A percentile compares a stretch with the other conserved stretches of the same genome.
Evolutionary conservation across 306 rosid genomes (phyloP).

Genomic region (Mimosa pudica): DNA sequence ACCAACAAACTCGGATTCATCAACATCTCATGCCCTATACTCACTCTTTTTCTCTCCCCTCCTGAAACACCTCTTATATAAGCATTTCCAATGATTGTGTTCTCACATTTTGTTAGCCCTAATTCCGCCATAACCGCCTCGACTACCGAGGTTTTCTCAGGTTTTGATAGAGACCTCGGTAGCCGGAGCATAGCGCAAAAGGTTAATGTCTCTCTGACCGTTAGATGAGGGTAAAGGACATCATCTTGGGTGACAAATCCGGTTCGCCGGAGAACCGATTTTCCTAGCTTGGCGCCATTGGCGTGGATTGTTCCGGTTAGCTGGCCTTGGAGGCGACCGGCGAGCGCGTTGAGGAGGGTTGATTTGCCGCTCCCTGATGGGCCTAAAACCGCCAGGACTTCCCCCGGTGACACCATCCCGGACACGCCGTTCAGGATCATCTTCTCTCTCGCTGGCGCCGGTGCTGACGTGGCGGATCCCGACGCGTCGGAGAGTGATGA

Average conservation of each 20-base stretch:
- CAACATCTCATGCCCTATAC: slow-evolving; percentile 87
- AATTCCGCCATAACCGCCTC: slow-evolving; percentile 71
- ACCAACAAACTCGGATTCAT: slow-evolving; percentile 69
- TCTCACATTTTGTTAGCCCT: slow-evolving; percentile 67
- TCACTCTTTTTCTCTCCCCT: slow-evolving; percentile 85
- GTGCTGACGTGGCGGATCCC: slow-evolving; percentile 30
- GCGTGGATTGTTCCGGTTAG: slow-evolving; percentile 69
- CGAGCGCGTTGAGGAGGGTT: slow-evolving; percentile 73
- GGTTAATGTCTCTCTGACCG: slow-evolving; percentile 73
- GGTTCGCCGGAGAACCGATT: slow-evolving; percentile 56
- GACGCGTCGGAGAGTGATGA: slow-evolving; percentile 33
- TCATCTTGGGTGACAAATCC: slow-evolving; percentile 90
- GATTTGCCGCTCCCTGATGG: slow-evolving; percentile 96
- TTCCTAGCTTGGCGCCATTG: slow-evolving; percentile 51
- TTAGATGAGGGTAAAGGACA: slow-evolving; percentile 76
- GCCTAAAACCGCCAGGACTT: slow-evolving; percentile 79
- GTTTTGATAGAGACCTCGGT: slow-evolving; percentile 38
- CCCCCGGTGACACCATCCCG: slow-evolving; percentile 78
- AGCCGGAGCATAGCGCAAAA: slow-evolving; percentile 88
- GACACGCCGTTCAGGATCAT: slow-evolving; percentile 64
- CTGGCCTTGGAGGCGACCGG: slow-evolving; percentile 64
- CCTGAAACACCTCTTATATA: slow-evolving; percentile 87
- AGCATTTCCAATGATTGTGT: slow-evolving; percentile 77
- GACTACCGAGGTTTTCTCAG: slow-evolving; percentile 51
- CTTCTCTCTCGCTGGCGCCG: slow-evolving; percentile 44